phyloP scores from a whole-genome alignment of 495 filamentous ascomycete genomes.

The Aspergillus wentii region DNA sequence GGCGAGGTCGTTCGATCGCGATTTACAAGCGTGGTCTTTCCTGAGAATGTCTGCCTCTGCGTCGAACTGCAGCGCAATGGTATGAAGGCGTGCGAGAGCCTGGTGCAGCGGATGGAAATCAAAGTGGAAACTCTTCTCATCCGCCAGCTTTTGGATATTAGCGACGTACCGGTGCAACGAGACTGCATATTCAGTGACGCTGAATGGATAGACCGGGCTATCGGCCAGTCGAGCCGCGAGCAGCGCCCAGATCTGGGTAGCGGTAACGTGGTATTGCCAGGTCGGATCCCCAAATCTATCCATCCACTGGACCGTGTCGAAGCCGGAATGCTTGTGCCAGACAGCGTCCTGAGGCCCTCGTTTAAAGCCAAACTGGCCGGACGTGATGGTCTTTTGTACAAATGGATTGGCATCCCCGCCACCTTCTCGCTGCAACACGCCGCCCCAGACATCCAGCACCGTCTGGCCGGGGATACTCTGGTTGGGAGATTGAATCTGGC shows the following conservation, averaged over 20 bases:
- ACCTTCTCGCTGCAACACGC: slow-evolving; percentile 47
- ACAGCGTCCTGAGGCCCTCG: slow-evolving; percentile 26
- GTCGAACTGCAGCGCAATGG: background rate
- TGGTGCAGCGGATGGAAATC: background rate
- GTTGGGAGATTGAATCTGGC: slow-evolving; percentile 55
- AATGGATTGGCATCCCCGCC: slow-evolving; percentile 55
- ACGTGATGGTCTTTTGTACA: slow-evolving; percentile 55
- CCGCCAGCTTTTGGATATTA: background rate
- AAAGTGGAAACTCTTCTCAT: background rate
- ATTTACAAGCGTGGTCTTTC: background rate
- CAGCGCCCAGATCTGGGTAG: slow-evolving; percentile 40
- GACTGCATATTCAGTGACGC: slow-evolving; percentile 18
- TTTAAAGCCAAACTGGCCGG: slow-evolving; percentile 45
- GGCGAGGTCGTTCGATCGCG: no score
- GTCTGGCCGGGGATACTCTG: slow-evolving; percentile 47
- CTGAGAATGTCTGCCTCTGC: background rate
- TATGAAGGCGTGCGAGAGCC: background rate
- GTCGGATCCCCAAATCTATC: slow-evolving; percentile 48
- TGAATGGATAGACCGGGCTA: slow-evolving; percentile 17
- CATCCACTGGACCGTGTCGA: slow-evolving; percentile 60
- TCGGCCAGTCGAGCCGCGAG: slow-evolving; percentile 16
- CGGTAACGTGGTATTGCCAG: slow-evolving; percentile 48
- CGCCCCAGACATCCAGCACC: slow-evolving; percentile 45
- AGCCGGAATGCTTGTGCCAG: slow-evolving; percentile 61
- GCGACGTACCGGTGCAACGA: slow-evolving; percentile 17